phyloP scores from a whole-genome alignment of 176 grass and related monocot species.

The Secale cereale region DNA sequence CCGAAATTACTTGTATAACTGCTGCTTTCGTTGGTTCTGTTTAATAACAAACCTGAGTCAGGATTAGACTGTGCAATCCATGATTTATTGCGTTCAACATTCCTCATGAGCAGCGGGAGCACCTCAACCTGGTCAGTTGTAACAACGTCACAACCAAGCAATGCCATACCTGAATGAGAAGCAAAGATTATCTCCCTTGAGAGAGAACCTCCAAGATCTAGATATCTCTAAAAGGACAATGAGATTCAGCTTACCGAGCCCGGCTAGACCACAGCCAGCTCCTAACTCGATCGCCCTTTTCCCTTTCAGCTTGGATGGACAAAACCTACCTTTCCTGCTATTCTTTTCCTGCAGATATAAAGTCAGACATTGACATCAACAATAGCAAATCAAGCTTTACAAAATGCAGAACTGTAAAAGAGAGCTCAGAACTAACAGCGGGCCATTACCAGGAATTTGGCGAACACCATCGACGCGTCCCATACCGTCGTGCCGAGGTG shows the following conservation, averaged over 20 bases:
- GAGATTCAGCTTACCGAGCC: slow-evolving; percentile 51
- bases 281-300: slow-evolving; percentile 87
- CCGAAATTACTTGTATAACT: neutral
- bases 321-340: slow-evolving; percentile 89
- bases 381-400: neutral
- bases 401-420: neutral
- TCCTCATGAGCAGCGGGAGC: slow-evolving; percentile 84
- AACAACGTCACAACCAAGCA: slow-evolving; percentile 79
- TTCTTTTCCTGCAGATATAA: slow-evolving; percentile 73
- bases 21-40: neutral
- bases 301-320: slow-evolving; percentile 76
- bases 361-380: neutral
- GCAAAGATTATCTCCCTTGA: neutral
- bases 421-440: neutral
- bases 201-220: neutral
- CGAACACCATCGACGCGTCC: slow-evolving; percentile 98
- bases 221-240: neutral
- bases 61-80: slow-evolving; percentile 70
- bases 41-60: slow-evolving; percentile 59
- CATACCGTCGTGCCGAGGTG: slow-evolving; percentile 92
- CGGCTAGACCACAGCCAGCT: slow-evolving; percentile 92
- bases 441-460: slow-evolving; percentile 76
- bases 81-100: slow-evolving; percentile 79
- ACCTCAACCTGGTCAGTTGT: slow-evolving; percentile 89
- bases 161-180: slow-evolving; percentile 71